Conservation (phyloP, 1,284 basidiomycete genomes). For the Ceratobasidium sp. region DNA sequence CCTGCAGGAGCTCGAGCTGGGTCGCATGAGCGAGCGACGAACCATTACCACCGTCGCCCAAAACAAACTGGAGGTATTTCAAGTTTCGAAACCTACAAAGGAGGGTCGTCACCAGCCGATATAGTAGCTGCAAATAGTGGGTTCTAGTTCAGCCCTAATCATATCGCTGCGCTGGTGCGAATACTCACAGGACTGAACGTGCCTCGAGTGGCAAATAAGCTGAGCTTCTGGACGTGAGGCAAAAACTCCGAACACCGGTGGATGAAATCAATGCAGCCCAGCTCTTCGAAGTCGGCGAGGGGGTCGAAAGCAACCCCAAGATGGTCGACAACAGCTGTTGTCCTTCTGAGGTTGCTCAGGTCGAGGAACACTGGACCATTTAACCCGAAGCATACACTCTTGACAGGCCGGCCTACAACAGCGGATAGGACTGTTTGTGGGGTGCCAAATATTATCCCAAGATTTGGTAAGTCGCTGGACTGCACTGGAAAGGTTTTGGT, state of each 20-base stretch:
- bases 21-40: background rate
- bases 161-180: too few species aligned
- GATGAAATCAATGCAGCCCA: slow-evolving; percentile 25
- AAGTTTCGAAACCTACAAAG: slow-evolving; percentile 10
- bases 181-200: slow-evolving; percentile 34
- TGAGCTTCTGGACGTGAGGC: slow-evolving; percentile 26
- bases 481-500: slow-evolving; percentile 20
- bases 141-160: background rate
- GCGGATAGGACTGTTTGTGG: slow-evolving; percentile 25
- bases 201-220: slow-evolving; percentile 33
- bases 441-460: slow-evolving; percentile 31
- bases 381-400: slow-evolving; percentile 31
- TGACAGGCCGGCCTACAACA: slow-evolving; percentile 20
- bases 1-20: slow-evolving; percentile 24
- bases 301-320: slow-evolving; percentile 37
- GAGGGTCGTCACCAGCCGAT: slow-evolving; percentile 10
- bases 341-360: slow-evolving; percentile 12
- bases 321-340: slow-evolving; percentile 33
- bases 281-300: slow-evolving; percentile 1
- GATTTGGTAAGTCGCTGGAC: slow-evolving; percentile 13
- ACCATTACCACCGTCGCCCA: slow-evolving; percentile 2
- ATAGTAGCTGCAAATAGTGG: slow-evolving; percentile 11
- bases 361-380: slow-evolving; percentile 29
- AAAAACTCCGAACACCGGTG: slow-evolving; percentile 12
- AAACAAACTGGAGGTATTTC: slow-evolving; percentile 35